These are phyloP conservation scores for Amaranthus palmeri DNA, from an alignment of 148 eudicot genomes.

Conservation along the genomic window DNA sequence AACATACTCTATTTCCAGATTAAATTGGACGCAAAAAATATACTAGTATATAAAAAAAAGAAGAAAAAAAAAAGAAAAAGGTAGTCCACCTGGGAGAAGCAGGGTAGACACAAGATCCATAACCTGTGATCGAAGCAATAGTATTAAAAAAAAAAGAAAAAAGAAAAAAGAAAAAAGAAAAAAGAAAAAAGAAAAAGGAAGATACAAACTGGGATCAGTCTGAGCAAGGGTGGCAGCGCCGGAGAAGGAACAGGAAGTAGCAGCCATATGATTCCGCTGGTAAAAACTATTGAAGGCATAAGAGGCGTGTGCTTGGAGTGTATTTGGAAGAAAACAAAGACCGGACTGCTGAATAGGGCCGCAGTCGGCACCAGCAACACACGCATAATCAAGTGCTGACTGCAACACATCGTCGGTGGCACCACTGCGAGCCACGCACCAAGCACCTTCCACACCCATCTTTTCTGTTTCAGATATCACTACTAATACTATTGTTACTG, in stretches of 20 bases:
- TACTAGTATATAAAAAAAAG: background rate
- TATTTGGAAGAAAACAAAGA: conserved; percentile 62
- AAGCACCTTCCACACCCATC: conserved; percentile 15
- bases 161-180: background rate
- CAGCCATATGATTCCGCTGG: conserved; percentile 43
- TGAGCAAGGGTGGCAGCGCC: conserved; percentile 53
- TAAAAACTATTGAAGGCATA: conserved; percentile 72
- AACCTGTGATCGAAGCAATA: conserved; percentile 28
- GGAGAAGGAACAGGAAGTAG: conserved; percentile 57
- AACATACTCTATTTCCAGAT: too few relatives aligned
- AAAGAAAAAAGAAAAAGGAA: background rate
- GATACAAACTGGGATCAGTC: conserved; percentile 60
- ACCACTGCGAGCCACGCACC: conserved; percentile 28
- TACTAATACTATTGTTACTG: background rate
- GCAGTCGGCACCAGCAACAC: conserved; percentile 35
- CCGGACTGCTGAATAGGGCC: conserved; percentile 45
- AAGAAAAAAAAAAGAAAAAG: background rate
- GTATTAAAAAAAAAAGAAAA: conserved; percentile 1
- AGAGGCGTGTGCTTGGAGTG: conserved; percentile 65
- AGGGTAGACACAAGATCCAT: conserved; percentile 78
- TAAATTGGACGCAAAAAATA: background rate
- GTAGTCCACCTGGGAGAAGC: conserved; percentile 55
- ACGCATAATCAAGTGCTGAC: conserved; percentile 24
- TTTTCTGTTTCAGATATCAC: background rate
- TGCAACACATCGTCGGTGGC: conserved; percentile 13